phyloP scores from a whole-genome alignment of 352 stramenopile genomes.

The Phytophthora melonis region DNA sequence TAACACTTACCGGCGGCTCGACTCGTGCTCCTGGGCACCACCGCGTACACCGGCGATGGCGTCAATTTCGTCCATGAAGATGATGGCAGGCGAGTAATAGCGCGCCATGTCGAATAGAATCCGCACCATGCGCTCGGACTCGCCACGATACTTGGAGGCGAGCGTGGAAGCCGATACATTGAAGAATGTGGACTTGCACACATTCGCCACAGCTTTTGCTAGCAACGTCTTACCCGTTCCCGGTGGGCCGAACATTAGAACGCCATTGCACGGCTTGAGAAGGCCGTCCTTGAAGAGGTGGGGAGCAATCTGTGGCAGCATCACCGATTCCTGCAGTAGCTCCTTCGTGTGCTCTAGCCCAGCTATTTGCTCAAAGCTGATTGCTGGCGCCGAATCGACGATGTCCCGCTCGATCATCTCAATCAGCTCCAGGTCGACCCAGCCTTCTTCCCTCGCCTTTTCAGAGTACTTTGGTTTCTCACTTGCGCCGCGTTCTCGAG shows the following conservation, averaged over 20 bases:
- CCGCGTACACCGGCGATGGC: constrained; percentile 85
- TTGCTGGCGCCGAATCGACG: constrained; percentile 65
- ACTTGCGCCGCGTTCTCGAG: constrained; percentile 18
- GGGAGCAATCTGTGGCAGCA: constrained; percentile 83
- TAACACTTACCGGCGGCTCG: constrained; percentile 65
- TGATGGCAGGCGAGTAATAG: constrained; percentile 96
- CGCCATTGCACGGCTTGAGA: constrained; percentile 82
- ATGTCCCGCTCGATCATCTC: constrained; percentile 89
- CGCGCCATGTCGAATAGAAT: constrained; percentile 98
- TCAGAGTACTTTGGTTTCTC: constrained; percentile 76
- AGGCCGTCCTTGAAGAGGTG: constrained; percentile 85
- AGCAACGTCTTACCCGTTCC: constrained; percentile 93
- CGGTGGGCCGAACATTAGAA: constrained; percentile 87
- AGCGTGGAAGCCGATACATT: constrained; percentile 94
- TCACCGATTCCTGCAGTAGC: constrained; percentile 81
- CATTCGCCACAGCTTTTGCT: constrained; percentile 92
- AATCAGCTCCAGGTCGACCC: constrained; percentile 82
- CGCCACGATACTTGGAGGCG: constrained; percentile 93
- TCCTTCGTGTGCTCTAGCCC: constrained; percentile 81
- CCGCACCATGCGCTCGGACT: constrained; percentile 96
- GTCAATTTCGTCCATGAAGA: constrained; percentile 99
- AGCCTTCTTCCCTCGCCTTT: constrained; percentile 71
- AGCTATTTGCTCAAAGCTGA: constrained; percentile 82
- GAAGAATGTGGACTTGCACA: constrained; percentile 98
- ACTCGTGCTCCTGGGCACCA: constrained; percentile 82